A percentile compares a stretch with the other conserved stretches of the same genome.
Evolutionary conservation across 1,284 basidiomycete species (phyloP).

Genomic region (Trichosporon sp.): DNA sequence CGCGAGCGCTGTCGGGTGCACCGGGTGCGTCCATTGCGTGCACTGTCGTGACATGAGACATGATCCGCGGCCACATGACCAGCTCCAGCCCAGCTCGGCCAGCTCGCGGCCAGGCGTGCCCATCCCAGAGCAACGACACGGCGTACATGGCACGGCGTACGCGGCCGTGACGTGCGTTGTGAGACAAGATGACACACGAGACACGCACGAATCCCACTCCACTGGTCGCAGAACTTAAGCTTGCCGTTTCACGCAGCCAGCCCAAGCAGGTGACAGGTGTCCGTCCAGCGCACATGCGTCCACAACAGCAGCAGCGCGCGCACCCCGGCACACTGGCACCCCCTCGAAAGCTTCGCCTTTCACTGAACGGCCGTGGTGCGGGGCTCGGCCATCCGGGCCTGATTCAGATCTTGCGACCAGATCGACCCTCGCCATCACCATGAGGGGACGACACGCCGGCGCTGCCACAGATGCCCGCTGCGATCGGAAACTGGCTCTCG

Average conservation of each 20-base stretch:
- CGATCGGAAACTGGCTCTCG: background rate
- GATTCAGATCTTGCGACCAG: background rate
- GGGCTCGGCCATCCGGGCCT: background rate
- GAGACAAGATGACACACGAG: constrained; percentile 4
- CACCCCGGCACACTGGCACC: background rate
- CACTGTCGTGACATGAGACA: background rate
- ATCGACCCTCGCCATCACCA: background rate
- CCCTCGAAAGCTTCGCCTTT: background rate
- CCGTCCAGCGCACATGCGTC: too few relatives aligned
- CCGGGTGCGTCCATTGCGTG: too few relatives aligned
- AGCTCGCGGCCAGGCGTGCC: background rate
- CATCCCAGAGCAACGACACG: background rate
- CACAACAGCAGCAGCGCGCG: too few relatives aligned
- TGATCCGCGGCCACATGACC: background rate
- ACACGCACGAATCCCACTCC: background rate
- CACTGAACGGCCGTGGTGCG: background rate
- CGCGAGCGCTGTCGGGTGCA: background rate
- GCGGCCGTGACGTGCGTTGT: background rate
- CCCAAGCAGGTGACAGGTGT: too few relatives aligned
- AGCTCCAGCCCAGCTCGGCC: background rate
- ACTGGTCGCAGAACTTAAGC: background rate
- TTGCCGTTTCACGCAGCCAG: background rate
- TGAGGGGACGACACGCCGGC: too few relatives aligned
- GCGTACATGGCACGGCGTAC: background rate
- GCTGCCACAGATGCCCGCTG: background rate